Conservation (phyloP, 768 basidiomycete genomes). For the Rhizopogon vulgaris region DNA sequence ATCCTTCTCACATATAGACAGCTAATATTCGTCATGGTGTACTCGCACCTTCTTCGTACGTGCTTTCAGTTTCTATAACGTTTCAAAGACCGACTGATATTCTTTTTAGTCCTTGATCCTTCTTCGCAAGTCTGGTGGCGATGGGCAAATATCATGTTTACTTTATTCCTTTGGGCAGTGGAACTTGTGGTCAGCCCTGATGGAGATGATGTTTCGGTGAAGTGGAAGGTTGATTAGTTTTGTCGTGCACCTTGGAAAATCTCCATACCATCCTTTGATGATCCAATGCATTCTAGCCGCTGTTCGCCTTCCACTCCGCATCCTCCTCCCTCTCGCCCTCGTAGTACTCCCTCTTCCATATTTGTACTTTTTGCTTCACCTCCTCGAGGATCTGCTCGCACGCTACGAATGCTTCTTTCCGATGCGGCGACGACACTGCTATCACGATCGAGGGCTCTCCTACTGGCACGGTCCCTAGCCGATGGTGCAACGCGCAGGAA, state of each 20-base stretch:
- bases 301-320: constrained; percentile 70
- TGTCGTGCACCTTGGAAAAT: constrained; percentile 3
- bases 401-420: constrained; percentile 72
- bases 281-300: constrained; percentile 4
- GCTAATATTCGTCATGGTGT: constrained; percentile 79
- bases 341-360: constrained; percentile 92
- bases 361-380: constrained; percentile 76
- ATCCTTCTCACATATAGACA: constrained; percentile 80
- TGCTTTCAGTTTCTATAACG: constrained; percentile 9
- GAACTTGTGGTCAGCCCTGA: constrained; percentile 77
- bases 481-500: constrained; percentile 64
- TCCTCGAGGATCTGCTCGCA: constrained; percentile 84
- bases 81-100: constrained; percentile 1
- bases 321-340: constrained; percentile 56
- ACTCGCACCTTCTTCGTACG: constrained; percentile 80
- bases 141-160: constrained; percentile 88
- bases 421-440: constrained; percentile 78
- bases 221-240: constrained; percentile 68
- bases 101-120: constrained; percentile 69
- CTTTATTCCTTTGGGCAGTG: constrained; percentile 74
- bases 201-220: constrained; percentile 58
- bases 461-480: constrained; percentile 71
- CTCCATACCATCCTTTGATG: constrained; percentile 1
- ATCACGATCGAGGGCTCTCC: constrained; percentile 82
- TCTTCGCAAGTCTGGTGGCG: constrained; percentile 93